Conservation (phyloP, 345 rosid species). For the Populus simonii region DNA sequence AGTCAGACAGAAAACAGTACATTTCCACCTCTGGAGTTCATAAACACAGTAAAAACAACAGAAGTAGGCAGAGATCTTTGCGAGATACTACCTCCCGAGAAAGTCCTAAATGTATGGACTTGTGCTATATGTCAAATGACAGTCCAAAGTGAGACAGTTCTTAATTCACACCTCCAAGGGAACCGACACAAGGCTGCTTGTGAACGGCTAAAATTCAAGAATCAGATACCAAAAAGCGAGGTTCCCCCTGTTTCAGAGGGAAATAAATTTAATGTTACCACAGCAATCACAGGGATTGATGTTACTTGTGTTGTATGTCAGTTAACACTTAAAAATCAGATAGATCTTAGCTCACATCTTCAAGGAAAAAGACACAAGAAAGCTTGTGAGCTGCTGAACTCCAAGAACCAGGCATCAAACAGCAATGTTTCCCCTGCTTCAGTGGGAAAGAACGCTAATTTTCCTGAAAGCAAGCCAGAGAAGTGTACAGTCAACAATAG, state of each 20-base stretch:
- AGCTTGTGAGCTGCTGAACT: slow-evolving; percentile 1
- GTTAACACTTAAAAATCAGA: background rate
- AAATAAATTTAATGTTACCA: background rate
- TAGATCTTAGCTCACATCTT: background rate
- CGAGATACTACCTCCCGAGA: background rate
- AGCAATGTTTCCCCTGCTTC: background rate
- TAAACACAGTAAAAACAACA: background rate
- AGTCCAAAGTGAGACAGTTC: slow-evolving; percentile 3
- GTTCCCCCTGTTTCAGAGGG: background rate
- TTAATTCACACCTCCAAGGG: slow-evolving; percentile 27
- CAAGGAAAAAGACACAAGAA: background rate
- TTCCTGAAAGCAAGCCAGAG: background rate
- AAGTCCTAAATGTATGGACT: slow-evolving; percentile 28
- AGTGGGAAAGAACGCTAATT: background rate
- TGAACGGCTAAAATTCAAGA: slow-evolving; percentile 20
- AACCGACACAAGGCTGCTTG: slow-evolving; percentile 17
- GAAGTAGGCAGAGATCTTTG: background rate
- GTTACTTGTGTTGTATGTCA: background rate
- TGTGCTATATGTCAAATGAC: slow-evolving; percentile 28
- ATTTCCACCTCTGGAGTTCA: background rate
- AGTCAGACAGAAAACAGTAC: background rate
- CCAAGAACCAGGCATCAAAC: background rate
- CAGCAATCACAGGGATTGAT: background rate
- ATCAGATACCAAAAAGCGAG: background rate
- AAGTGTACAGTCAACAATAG: background rate